Conservation (phyloP, 2,329 filamentous ascomycete species). For the Tolypocladium inflatum region DNA sequence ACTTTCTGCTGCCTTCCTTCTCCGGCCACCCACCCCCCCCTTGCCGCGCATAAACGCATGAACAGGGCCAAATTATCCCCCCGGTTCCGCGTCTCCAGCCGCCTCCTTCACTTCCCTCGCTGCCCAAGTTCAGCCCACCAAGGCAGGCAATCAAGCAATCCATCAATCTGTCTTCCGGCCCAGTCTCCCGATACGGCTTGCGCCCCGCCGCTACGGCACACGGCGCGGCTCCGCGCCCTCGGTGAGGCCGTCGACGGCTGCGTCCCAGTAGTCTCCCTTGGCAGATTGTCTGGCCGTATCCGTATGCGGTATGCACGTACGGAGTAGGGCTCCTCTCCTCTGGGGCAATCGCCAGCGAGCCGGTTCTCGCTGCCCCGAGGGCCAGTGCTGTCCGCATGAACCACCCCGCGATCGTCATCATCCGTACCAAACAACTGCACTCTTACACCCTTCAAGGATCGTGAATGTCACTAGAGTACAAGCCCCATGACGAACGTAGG, state of each 20-base stretch:
- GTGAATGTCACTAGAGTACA: too few relatives aligned
- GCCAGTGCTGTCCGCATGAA: background rate
- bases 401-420: background rate
- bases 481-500: too few relatives aligned
- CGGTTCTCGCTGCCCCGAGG: background rate
- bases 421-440: background rate
- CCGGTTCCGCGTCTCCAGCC: background rate
- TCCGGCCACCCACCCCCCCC: background rate
- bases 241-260: constrained; percentile 13
- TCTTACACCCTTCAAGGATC: too few relatives aligned
- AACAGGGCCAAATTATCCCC: background rate
- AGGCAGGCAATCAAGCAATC: background rate
- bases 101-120: background rate
- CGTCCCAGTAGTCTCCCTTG: background rate
- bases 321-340: background rate
- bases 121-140: background rate
- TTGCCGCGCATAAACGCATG: background rate
- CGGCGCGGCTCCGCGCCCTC: constrained; percentile 19
- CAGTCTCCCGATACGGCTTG: background rate
- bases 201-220: constrained; percentile 8
- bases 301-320: background rate
- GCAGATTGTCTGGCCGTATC: background rate
- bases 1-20: too few relatives aligned
- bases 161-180: background rate
- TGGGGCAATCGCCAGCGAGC: background rate